Evolutionary conservation across 192 early-diverging fungal genomes (phyloP).

Genomic region (Endogone sp.): DNA sequence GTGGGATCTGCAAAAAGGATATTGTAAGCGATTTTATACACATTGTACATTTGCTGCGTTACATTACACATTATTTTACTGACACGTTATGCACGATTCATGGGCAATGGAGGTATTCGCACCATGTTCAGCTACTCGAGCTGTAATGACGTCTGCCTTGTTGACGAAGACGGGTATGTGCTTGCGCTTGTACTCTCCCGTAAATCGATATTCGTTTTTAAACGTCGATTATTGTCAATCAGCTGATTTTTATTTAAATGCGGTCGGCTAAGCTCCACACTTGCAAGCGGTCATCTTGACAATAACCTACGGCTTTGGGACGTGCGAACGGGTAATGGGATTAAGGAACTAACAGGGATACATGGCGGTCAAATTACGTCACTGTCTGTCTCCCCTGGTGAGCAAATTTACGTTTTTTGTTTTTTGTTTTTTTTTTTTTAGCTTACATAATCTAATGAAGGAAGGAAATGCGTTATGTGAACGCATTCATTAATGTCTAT

Average conservation of each 20-base stretch:
- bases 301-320: conserved; percentile 94
- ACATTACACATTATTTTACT: neutral
- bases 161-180: conserved; percentile 69
- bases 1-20: conserved; percentile 90
- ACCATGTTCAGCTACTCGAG: conserved; percentile 93
- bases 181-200: too few relatives aligned
- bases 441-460: too few relatives aligned
- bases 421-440: too few relatives aligned
- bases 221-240: neutral
- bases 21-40: conserved; percentile 53
- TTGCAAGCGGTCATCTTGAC: conserved; percentile 93
- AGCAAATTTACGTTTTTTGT: too few relatives aligned
- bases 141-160: conserved; percentile 85
- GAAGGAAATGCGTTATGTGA: too few relatives aligned
- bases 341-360: conserved; percentile 80
- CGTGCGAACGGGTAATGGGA: conserved; percentile 68
- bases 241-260: neutral
- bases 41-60: neutral
- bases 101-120: conserved; percentile 62
- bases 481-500: neutral
- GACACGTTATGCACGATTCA: too few relatives aligned
- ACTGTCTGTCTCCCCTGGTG: conserved; percentile 69
- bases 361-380: conserved; percentile 91
- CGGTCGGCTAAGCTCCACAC: conserved; percentile 45
- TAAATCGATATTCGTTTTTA: neutral